These are phyloP conservation scores for Quercus glauca DNA, from an alignment of 306 rosid genomes.

Conservation along the genomic window DNA sequence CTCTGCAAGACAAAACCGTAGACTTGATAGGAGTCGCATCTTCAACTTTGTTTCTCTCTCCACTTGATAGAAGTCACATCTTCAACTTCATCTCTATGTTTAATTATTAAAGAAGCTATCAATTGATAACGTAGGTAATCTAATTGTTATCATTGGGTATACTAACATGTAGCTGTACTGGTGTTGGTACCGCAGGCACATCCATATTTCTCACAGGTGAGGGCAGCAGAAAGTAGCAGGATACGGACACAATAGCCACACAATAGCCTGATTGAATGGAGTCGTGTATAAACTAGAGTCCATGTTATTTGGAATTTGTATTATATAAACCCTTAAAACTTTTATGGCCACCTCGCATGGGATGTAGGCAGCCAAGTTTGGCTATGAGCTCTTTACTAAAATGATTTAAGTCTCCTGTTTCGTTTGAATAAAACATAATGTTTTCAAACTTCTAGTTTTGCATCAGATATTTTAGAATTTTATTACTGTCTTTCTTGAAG, in stretches of 20 bases:
- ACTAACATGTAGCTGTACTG: conserved; percentile 9
- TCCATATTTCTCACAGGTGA: conserved; percentile 86
- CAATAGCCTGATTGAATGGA: conserved; percentile 31
- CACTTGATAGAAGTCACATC: too few relatives aligned
- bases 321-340: conserved; percentile 28
- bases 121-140: not conserved
- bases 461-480: too few relatives aligned
- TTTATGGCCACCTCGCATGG: conserved; percentile 23
- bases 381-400: conserved; percentile 28
- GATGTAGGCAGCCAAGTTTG: conserved; percentile 22
- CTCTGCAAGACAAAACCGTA: too few relatives aligned
- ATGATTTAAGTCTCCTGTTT: conserved; percentile 12
- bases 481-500: too few relatives aligned
- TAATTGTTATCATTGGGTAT: not conserved
- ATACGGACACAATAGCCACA: conserved; percentile 67
- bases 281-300: conserved; percentile 28
- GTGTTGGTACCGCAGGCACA: conserved; percentile 55
- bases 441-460: not conserved
- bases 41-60: too few relatives aligned
- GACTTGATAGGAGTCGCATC: too few relatives aligned
- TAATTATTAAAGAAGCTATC: not conserved
- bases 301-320: conserved; percentile 39
- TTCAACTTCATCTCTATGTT: too few relatives aligned
- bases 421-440: conserved; percentile 17
- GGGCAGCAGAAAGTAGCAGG: conserved; percentile 95